Conservation (phyloP, 805 yeast genomes). For the Komagataella ulmi region DNA sequence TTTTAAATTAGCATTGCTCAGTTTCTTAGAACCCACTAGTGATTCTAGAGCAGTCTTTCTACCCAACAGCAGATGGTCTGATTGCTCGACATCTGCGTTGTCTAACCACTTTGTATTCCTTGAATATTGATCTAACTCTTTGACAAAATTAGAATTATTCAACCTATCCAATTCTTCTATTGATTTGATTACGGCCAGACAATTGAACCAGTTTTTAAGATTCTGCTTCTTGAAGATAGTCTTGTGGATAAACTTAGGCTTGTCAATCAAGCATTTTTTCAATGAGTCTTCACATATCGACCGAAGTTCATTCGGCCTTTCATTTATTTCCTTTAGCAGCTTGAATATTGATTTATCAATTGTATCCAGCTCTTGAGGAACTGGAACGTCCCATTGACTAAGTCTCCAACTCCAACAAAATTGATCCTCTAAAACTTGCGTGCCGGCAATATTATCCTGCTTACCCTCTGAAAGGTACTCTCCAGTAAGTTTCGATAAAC, state of each 20-base stretch:
- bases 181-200: constrained; percentile 17
- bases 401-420: constrained; percentile 62
- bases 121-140: constrained; percentile 6
- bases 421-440: constrained; percentile 7
- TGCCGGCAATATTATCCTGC: neutral
- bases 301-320: constrained; percentile 12
- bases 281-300: constrained; percentile 9
- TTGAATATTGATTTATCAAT: constrained; percentile 38
- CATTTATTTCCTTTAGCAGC: constrained; percentile 32
- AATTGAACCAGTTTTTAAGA: constrained; percentile 12
- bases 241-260: neutral
- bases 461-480: neutral
- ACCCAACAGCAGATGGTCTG: constrained; percentile 30
- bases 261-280: neutral
- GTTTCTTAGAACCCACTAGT: constrained; percentile 6
- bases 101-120: constrained; percentile 23
- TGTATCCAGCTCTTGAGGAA: constrained; percentile 18
- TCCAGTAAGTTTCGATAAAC: constrained; percentile 1
- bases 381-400: constrained; percentile 64
- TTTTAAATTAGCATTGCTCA: neutral
- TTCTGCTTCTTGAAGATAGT: neutral
- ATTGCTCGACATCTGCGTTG: constrained; percentile 17
- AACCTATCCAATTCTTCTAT: constrained; percentile 8
- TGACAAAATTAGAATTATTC: constrained; percentile 3
- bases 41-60: constrained; percentile 25